Percentiles rank a stretch among this genome's conserved stretches.
phyloP scores from a whole-genome alignment of 106 monocot species.

The Dendrobium huoshanense region DNA sequence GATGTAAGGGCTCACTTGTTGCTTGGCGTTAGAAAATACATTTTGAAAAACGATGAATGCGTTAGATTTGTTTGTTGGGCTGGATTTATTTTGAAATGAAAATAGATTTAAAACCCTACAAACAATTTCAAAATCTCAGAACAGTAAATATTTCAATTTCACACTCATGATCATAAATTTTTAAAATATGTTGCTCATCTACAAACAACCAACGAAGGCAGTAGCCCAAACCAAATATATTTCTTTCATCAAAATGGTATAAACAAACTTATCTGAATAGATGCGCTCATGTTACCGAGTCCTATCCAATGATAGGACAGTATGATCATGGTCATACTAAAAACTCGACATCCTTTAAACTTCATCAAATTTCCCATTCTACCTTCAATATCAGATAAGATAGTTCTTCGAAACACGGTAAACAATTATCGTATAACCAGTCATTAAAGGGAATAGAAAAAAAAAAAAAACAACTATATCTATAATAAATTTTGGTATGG shows the following conservation, averaged over 20 bases:
- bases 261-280: neutral
- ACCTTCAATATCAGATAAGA: neutral
- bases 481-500: neutral
- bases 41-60: neutral
- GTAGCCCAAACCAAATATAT: neutral
- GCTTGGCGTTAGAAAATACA: neutral
- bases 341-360: neutral
- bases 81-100: neutral
- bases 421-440: neutral
- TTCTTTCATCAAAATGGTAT: neutral
- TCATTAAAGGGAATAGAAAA: neutral
- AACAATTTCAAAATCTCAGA: neutral
- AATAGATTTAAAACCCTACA: neutral
- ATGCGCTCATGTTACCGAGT: too few relatives aligned
- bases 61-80: neutral
- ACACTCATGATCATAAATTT: neutral
- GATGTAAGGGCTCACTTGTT: too few relatives aligned
- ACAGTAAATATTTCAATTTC: neutral
- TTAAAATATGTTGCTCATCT: neutral
- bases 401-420: neutral
- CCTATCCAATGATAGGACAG: too few relatives aligned
- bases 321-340: neutral
- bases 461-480: neutral
- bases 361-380: neutral
- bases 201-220: neutral